Conservation (phyloP, 2,329 filamentous ascomycete species). For the Cytospora mali region DNA sequence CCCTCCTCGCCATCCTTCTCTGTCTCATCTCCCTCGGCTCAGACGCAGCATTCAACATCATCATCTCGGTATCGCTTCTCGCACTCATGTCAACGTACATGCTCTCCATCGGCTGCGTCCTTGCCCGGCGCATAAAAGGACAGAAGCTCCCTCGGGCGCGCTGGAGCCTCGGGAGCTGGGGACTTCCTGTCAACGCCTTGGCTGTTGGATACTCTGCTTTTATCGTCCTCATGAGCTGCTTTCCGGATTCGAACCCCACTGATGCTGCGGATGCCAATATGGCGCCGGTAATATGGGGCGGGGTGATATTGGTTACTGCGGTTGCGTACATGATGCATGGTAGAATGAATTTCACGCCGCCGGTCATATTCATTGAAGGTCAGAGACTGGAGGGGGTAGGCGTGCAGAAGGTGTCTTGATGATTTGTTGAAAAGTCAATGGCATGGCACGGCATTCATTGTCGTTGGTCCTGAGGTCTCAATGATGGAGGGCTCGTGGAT, state of each 20-base stretch:
- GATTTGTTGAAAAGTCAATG: not conserved
- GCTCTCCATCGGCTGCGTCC: conserved; percentile 38
- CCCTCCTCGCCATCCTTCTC: conserved; percentile 36
- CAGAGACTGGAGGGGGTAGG: conserved; percentile 3
- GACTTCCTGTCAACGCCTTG: conserved; percentile 42
- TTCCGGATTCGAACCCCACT: conserved; percentile 3
- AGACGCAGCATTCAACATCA: conserved; percentile 39
- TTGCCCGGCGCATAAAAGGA: conserved; percentile 39
- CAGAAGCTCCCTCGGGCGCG: conserved; percentile 39
- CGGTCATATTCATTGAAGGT: conserved; percentile 23
- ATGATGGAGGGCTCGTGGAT: not conserved
- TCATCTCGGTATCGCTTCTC: conserved; percentile 39
- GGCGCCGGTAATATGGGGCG: conserved; percentile 24
- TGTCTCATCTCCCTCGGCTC: conserved; percentile 41
- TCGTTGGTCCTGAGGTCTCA: not conserved
- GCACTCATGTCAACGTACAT: conserved; percentile 40
- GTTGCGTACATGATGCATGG: conserved; percentile 23
- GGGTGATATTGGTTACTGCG: conserved; percentile 21
- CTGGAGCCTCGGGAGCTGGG: conserved; percentile 43
- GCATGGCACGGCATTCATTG: not conserved
- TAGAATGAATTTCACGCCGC: conserved; percentile 19
- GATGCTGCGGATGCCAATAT: conserved; percentile 22
- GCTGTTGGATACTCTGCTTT: conserved; percentile 31
- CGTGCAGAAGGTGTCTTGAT: conserved; percentile 19
- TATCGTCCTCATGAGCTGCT: conserved; percentile 29